A percentile compares a stretch with the other conserved stretches of the same genome.
Conservation (phyloP, 495 filamentous ascomycete species). For the Aspergillus kassunensis region DNA sequence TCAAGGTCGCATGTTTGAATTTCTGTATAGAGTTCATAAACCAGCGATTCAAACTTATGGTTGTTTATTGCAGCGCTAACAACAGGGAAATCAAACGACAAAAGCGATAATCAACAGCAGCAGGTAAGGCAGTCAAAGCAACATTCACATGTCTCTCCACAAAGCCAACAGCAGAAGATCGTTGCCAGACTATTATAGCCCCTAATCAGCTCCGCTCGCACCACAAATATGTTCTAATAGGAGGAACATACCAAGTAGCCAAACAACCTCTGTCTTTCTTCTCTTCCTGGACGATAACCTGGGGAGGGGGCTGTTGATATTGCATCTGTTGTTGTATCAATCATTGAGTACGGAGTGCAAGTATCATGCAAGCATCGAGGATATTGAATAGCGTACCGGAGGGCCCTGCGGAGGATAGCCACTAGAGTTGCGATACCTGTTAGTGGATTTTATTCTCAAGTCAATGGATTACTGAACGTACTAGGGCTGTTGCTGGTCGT, state of each 20-base stretch:
- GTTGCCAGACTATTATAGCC: background rate
- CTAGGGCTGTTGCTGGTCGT: conserved; percentile 1
- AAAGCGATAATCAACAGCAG: background rate
- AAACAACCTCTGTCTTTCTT: conserved; percentile 6
- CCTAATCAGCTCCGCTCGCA: background rate
- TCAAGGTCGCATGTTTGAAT: too few species aligned
- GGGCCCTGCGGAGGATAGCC: conserved; percentile 5
- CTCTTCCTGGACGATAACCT: conserved; percentile 2
- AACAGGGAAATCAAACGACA: background rate
- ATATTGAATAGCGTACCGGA: background rate
- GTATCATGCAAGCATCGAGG: background rate
- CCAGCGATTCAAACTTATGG: too few species aligned
- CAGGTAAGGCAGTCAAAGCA: conserved; percentile 1
- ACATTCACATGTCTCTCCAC: conserved; percentile 6
- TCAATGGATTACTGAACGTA: background rate
- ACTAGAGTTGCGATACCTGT: background rate
- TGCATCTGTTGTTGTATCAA: background rate
- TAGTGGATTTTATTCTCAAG: background rate
- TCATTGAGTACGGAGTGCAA: background rate
- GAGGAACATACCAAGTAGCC: background rate
- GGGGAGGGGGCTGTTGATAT: background rate
- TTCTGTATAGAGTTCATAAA: too few species aligned
- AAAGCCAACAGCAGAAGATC: conserved; percentile 8
- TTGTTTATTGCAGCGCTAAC: too few species aligned
- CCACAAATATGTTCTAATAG: background rate